phyloP scores from a whole-genome alignment of 768 basidiomycete genomes.

The Podaxis mareebaensis region DNA sequence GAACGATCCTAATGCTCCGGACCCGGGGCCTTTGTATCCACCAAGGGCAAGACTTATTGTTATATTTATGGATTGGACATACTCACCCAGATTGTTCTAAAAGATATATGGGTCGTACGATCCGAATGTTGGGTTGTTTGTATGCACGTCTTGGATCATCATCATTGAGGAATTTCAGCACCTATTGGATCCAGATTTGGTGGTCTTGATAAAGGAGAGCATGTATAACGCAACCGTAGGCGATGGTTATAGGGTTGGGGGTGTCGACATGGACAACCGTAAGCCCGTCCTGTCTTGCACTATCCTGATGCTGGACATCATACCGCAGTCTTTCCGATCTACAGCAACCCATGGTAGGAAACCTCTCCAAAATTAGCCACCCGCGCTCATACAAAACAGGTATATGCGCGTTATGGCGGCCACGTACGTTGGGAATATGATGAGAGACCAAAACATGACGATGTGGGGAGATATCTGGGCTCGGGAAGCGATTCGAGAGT shows the following conservation, averaged over 20 bases:
- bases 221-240: slow-evolving; percentile 35
- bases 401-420: slow-evolving; percentile 34
- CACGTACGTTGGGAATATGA: slow-evolving; percentile 32
- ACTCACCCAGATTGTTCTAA: not conserved
- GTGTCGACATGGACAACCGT: slow-evolving; percentile 32
- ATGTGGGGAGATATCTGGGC: slow-evolving; percentile 34
- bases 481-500: slow-evolving; percentile 26
- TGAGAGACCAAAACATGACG: slow-evolving; percentile 30
- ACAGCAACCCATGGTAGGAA: slow-evolving; percentile 11
- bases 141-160: slow-evolving; percentile 32
- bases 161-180: slow-evolving; percentile 31
- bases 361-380: not conserved
- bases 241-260: slow-evolving; percentile 32
- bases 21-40: slow-evolving; percentile 19
- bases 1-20: slow-evolving; percentile 18
- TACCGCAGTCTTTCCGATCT: slow-evolving; percentile 1
- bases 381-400: slow-evolving; percentile 18
- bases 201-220: slow-evolving; percentile 27
- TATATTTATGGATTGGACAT: not conserved
- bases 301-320: not conserved
- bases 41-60: slow-evolving; percentile 5
- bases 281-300: slow-evolving; percentile 1
- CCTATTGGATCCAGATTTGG: slow-evolving; percentile 26
- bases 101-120: slow-evolving; percentile 28
- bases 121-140: slow-evolving; percentile 27